Evolutionary conservation across 2,329 filamentous ascomycete genomes (phyloP).

Genomic region (Clarireedia sp.): DNA sequence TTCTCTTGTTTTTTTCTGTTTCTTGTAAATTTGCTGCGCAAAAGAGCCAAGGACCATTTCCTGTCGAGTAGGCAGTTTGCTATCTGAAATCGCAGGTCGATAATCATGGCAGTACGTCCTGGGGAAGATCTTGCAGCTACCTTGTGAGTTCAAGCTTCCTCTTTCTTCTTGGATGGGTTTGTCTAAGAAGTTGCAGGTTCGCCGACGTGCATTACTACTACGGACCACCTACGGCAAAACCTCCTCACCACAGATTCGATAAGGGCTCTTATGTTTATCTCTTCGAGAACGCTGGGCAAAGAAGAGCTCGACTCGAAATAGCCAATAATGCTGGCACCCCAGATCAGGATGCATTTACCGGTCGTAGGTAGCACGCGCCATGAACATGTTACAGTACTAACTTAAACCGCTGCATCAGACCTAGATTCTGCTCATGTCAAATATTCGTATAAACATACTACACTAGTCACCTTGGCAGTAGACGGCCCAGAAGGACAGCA

Average conservation of each 20-base stretch:
- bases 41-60: not conserved
- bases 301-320: slow-evolving; percentile 64
- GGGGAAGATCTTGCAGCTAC: slow-evolving; percentile 46
- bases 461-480: slow-evolving; percentile 59
- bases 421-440: slow-evolving; percentile 56
- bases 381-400: slow-evolving; percentile 6
- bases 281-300: slow-evolving; percentile 63
- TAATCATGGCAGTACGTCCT: slow-evolving; percentile 38
- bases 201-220: slow-evolving; percentile 76
- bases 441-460: slow-evolving; percentile 69
- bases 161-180: slow-evolving; percentile 13
- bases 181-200: slow-evolving; percentile 44
- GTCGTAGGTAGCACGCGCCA: slow-evolving; percentile 46
- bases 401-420: slow-evolving; percentile 36
- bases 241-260: slow-evolving; percentile 73
- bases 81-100: slow-evolving; percentile 10
- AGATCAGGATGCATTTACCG: slow-evolving; percentile 72
- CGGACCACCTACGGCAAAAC: slow-evolving; percentile 54
- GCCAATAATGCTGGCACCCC: slow-evolving; percentile 67
- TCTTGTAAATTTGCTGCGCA: not conserved
- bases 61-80: not conserved
- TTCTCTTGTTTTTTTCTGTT: not conserved
- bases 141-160: slow-evolving; percentile 35
- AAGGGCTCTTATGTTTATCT: slow-evolving; percentile 74
- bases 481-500: slow-evolving; percentile 34